phyloP scores from a whole-genome alignment of 805 yeast species.

The Metschnikowia bowlesiae region DNA sequence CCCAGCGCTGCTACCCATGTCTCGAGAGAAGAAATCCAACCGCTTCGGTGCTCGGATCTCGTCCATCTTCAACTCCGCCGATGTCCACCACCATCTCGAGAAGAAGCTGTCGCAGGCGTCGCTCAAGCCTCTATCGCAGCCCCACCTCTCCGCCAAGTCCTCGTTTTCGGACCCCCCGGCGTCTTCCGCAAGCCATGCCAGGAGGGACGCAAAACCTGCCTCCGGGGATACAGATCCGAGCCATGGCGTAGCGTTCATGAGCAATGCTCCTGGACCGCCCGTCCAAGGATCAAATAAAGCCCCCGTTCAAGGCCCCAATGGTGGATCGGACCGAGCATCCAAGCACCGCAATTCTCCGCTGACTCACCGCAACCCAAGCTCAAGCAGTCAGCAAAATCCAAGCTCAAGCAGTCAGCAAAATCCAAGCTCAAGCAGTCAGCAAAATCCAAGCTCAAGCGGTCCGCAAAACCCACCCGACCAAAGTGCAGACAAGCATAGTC shows the following conservation, averaged over 20 bases:
- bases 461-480: not conserved
- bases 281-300: too few relatives aligned
- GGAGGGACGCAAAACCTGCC: not conserved
- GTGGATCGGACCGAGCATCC: too few relatives aligned
- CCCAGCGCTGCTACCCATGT: conserved; percentile 1
- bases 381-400: not conserved
- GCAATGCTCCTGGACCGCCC: too few relatives aligned
- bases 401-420: not conserved
- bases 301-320: too few relatives aligned
- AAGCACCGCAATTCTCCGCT: too few relatives aligned
- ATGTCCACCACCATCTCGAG: conserved; percentile 8
- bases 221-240: not conserved
- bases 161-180: not conserved
- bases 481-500: not conserved
- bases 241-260: too few relatives aligned
- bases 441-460: too few relatives aligned
- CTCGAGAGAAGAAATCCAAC: conserved; percentile 11
- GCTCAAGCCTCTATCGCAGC: conserved; percentile 2
- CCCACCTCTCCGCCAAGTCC: not conserved
- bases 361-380: too few relatives aligned
- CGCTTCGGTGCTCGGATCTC: conserved; percentile 28
- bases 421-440: not conserved
- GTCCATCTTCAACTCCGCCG: conserved; percentile 24
- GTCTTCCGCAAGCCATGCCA: not conserved
- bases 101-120: not conserved